These are phyloP conservation scores for Aspergillus nanangensis DNA, from an alignment of 495 filamentous ascomycete species.

Conservation along the genomic window DNA sequence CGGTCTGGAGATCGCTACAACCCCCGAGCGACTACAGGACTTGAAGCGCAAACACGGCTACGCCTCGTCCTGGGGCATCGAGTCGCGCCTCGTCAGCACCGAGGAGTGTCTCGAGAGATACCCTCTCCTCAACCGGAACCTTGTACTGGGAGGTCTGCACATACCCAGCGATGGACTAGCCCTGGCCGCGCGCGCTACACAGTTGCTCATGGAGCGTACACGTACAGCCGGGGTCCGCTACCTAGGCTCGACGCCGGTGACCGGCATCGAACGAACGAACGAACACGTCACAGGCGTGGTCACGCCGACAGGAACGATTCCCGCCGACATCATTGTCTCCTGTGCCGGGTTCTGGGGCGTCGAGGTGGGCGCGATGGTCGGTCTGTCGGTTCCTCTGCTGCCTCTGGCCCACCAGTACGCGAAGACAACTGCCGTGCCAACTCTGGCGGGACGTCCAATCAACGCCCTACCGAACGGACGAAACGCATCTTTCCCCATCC, in stretches of 20 bases:
- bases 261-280: conserved; percentile 30
- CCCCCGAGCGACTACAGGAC: conserved; percentile 42
- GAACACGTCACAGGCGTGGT: conserved; percentile 40
- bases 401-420: conserved; percentile 50
- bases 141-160: conserved; percentile 44
- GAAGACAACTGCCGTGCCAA: conserved; percentile 39
- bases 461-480: conserved; percentile 29
- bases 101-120: conserved; percentile 41
- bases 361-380: conserved; percentile 47
- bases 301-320: conserved; percentile 31
- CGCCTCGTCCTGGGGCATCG: conserved; percentile 43
- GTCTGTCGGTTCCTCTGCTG: conserved; percentile 42
- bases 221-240: conserved; percentile 43
- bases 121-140: conserved; percentile 37
- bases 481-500: conserved; percentile 41
- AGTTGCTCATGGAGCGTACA: conserved; percentile 45
- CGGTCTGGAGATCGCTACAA: conserved; percentile 48
- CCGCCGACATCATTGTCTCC: conserved; percentile 45
- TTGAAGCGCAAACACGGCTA: conserved; percentile 50
- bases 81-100: conserved; percentile 33
- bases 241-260: conserved; percentile 40
- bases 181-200: conserved; percentile 44
- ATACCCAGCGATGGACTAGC: conserved; percentile 49
- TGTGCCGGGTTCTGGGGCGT: conserved; percentile 54
- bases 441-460: conserved; percentile 23